Base-by-base conservation (phyloP, 495 filamentous ascomycete species). In the Aspergillus wentii region DNA sequence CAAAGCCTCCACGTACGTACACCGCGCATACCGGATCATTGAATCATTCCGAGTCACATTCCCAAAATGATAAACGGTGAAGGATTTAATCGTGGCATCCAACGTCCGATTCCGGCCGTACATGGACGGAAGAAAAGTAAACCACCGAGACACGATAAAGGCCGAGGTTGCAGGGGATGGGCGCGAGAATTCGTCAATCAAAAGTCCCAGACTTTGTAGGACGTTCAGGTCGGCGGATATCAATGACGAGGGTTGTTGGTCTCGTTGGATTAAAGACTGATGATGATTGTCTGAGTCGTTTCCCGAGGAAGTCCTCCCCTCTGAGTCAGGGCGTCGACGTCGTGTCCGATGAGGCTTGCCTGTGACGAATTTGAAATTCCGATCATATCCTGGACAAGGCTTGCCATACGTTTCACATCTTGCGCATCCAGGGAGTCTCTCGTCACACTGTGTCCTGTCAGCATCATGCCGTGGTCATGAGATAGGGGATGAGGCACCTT, bases 361-460 rank as follows among this genome's bases (percentile, higher is more conserved):
- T 3, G 47, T 17, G 5, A 65, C 46, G 13, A 65, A 65, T 31
- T 57, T 62, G 32, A 65, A 61, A 8, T 43, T 42, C 16, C 45
- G 52, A n/a, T 50, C 49, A 42, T 63, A 66, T 13, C 62, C 62
- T 15, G 62, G 62, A 34, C 62, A 63, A 15, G 49, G 49, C 33
- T 46, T 46, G 0, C 62, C 59, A 28, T 66, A 63, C 15, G 30
- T 59, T 17, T 61, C 54, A 30, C 62, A 66, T 42, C 43, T 57
- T 19, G 36, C 40, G 31, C 62, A 66, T 1, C 51, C 55, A 32
- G 62, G 55, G 10, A 35, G 14, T 38, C 48, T 47, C 38, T 60
- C 51, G 34, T 63, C 62, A 35, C 62, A 66, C 62, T 65, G 32
- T 36, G 15, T 25, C 15, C 14, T 33, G 19, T 54, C 17, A 52